These are phyloP conservation scores for Ambrosia trifida DNA, from an alignment of 129 eudicot species.

Conservation along the genomic window DNA sequence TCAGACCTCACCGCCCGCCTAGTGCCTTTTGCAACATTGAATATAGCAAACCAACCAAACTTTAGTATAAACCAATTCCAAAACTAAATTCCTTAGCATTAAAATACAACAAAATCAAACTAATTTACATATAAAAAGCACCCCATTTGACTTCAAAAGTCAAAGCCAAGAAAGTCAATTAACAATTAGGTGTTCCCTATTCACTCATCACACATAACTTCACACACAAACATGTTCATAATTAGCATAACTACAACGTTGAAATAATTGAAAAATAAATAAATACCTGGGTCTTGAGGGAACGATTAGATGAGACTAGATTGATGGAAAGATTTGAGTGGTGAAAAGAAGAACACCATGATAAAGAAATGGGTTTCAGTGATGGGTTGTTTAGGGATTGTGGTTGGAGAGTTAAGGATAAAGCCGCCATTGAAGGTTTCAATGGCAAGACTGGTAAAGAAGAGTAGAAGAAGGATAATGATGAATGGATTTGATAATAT, in stretches of 20 bases:
- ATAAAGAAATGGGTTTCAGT: constrained; percentile 49
- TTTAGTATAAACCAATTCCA: neutral
- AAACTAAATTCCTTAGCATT: neutral
- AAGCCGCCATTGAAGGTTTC: constrained; percentile 29
- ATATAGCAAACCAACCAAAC: constrained; percentile 2
- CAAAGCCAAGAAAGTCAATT: constrained; percentile 3
- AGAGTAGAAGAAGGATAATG: constrained; percentile 9
- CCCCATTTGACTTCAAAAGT: constrained; percentile 32
- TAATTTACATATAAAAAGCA: constrained; percentile 8
- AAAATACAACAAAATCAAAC: constrained; percentile 15
- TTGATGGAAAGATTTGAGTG: constrained; percentile 43
- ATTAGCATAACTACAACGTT: neutral
- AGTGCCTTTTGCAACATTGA: too few relatives aligned
- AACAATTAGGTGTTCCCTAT: constrained; percentile 9
- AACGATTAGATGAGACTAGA: constrained; percentile 34
- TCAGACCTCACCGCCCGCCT: too few relatives aligned
- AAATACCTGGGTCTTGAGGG: constrained; percentile 48
- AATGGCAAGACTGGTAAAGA: neutral
- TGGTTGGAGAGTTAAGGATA: constrained; percentile 43
- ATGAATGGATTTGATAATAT: constrained; percentile 8
- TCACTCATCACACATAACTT: neutral
- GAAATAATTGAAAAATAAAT: constrained; percentile 13
- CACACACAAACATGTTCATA: neutral
- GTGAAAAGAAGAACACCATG: constrained; percentile 66
- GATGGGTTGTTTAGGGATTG: constrained; percentile 27